Base-by-base conservation (phyloP, 2,329 filamentous ascomycete species). In the Hypoxylon sp. region DNA sequence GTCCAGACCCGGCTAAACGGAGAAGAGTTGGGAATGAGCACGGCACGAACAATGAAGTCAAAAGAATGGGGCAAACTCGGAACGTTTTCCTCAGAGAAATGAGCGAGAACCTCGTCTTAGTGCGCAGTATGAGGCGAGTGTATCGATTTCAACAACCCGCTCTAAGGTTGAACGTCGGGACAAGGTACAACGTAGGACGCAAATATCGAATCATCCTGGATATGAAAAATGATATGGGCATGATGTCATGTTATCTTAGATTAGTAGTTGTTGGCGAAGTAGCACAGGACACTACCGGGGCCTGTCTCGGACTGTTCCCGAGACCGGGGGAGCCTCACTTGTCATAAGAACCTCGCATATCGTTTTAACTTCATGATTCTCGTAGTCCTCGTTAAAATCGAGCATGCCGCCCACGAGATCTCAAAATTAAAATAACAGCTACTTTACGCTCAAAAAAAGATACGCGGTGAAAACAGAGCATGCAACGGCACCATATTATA, bases 261-360 rank as follows among this genome's bases (percentile, higher is more conserved):
- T 21, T 17, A 43, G 38, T 19, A 43, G 17, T 21, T 11, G 38
- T 43, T 46, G 19, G 32, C 30, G 10, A 50, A 55, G 50, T 68
- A 25, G 19, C 53, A 65, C 58, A 7, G 58, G 52, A n/a, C n/a
- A n/a, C n/a, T 23, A 34, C 58, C 38, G 23, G 21, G 23, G 38
- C 30, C 25, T 65, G 66, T 68, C 62, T 68, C 62, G 63, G 62
- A 46, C 11, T 30, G 30, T n/a, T 51, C 49, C 66, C 66, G 62
- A 65, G 34, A 68, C 65, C 38, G 19, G 25, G 30, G 50, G 65
- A 68, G 66, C 66, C 66, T 63, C 66, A 60, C 48, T 6, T 6
- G 23, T 25, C 13, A 56, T 60, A 53, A 19, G 43, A 32, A 51
- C 25, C 45, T 32, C 41, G 19, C 17, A 17, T 25, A 23, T 28